Base-by-base conservation (phyloP, 1,284 basidiomycete genomes). In the Irpex sp. region DNA sequence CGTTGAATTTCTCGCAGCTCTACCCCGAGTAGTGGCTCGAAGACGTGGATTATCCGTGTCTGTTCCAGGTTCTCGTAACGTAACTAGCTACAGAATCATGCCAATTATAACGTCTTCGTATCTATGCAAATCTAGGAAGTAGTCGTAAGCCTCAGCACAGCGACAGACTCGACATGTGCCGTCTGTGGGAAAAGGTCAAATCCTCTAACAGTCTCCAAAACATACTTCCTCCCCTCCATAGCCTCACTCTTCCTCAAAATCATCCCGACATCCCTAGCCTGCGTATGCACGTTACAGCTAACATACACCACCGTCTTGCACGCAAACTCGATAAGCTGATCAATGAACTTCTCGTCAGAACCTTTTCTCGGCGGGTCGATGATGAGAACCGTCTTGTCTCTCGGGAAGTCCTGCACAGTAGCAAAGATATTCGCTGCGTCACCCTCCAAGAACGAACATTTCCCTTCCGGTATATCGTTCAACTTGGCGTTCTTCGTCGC, bases 151-250 rank as follows among this genome's bases (percentile, higher is more conserved):
- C 80, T 72, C 60, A 95, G 77, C 43, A 94, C 82, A 1, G 90
- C 90, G n/a, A 94, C 87, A 63, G 85, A 85, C 73, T 94, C 91
- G 31, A 93, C 90, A 76, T 94, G 93, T 61, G 93, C 88, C n/a
- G 94, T 95, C 79, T 97, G 94, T 7, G 95, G 94, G 79, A 97
- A 97, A 57, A 97, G 75, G 78, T 97, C 95, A 67, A 96, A 93
- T 19, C 94, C 95, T 66, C 92, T 77, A 68, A 97, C 70, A 71
- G 87, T 92, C 76, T 94, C 90, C 68, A 97, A 69, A 61, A 81
- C 80, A 75, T 93, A 94, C 69, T 75, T 78, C 69, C 73, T 77
- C 55, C 81, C 82, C 49, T 75, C 73, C 54, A 73, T 69, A 31
- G 65, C 70, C 49, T 75, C 72, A 47, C 79, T 81, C 72, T 75